Percentiles rank a stretch among this genome's conserved stretches.
Evolutionary conservation across 306 rosid species (phyloP).

Genomic region (Trifolium pratense): DNA sequence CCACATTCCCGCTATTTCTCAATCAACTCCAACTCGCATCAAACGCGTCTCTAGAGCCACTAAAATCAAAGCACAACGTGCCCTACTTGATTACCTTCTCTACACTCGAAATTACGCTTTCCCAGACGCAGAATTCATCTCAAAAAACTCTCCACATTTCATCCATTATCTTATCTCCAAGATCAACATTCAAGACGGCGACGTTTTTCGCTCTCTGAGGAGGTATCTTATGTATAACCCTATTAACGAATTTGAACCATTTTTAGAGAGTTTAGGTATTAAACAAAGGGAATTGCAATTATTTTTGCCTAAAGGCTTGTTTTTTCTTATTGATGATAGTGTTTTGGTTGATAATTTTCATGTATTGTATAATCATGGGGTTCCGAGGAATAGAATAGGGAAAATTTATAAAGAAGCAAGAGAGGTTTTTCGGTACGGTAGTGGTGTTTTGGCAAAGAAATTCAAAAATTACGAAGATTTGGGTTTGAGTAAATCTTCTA

Average conservation of each 20-base stretch:
- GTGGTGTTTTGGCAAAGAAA: slow-evolving; percentile 55
- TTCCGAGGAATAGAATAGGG: slow-evolving; percentile 67
- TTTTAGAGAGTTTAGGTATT: slow-evolving; percentile 80
- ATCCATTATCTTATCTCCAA: slow-evolving; percentile 53
- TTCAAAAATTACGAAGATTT: slow-evolving; percentile 64
- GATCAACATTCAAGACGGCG: slow-evolving; percentile 35
- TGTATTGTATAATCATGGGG: slow-evolving; percentile 60
- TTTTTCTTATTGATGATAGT: slow-evolving; percentile 64
- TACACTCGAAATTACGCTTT: slow-evolving; percentile 63
- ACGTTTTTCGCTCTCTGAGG: slow-evolving; percentile 49
- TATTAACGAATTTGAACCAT: slow-evolving; percentile 84
- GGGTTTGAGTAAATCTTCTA: slow-evolving; percentile 61
- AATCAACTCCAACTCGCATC: slow-evolving; percentile 39
- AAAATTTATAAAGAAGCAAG: slow-evolving; percentile 67
- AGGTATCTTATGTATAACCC: slow-evolving; percentile 68
- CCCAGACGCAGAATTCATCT: slow-evolving; percentile 69
- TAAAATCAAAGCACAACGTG: slow-evolving; percentile 56
- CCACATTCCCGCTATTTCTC: slow-evolving; percentile 31
- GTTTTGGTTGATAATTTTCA: slow-evolving; percentile 62
- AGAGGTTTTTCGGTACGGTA: slow-evolving; percentile 60
- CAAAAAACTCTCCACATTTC: slow-evolving; percentile 71
- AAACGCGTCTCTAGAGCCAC: slow-evolving; percentile 44
- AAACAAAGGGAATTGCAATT: slow-evolving; percentile 49
- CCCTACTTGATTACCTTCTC: slow-evolving; percentile 67
- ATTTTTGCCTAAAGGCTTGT: slow-evolving; percentile 56